Percentiles rank a stretch among this genome's conserved stretches.
phyloP scores from a whole-genome alignment of 768 basidiomycete species.

The Hericium coralloides region DNA sequence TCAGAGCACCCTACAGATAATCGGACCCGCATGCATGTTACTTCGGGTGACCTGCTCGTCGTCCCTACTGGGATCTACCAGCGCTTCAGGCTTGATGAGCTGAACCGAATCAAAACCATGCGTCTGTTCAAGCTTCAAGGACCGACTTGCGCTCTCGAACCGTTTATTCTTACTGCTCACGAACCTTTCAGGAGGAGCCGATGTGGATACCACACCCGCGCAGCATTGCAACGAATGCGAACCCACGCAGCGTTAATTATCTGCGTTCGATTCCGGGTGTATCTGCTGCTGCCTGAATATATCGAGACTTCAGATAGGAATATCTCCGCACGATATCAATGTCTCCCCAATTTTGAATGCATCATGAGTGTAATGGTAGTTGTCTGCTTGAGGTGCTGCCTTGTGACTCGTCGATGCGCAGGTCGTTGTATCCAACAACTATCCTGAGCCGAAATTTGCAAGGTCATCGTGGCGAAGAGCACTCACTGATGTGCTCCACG shows the following conservation, averaged over 20 bases:
- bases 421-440: no score
- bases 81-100: constrained; percentile 80
- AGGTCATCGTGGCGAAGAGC: no score
- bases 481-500: no score
- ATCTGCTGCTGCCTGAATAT: background rate
- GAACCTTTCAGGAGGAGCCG: constrained; percentile 63
- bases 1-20: constrained; percentile 52
- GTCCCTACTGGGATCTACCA: constrained; percentile 89
- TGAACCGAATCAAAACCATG: constrained; percentile 64
- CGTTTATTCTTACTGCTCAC: background rate
- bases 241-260: constrained; percentile 54
- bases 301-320: no score
- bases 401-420: no score
- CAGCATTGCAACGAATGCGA: constrained; percentile 46
- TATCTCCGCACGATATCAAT: no score
- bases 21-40: constrained; percentile 76
- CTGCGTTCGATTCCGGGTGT: constrained; percentile 30
- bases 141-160: background rate
- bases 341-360: no score
- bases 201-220: constrained; percentile 83
- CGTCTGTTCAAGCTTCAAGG: constrained; percentile 67
- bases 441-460: no score
- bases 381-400: no score
- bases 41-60: constrained; percentile 73
- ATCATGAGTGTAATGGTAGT: no score